phyloP scores from a whole-genome alignment of 2,329 filamentous ascomycete species.

The Ciborinia camelliae region DNA sequence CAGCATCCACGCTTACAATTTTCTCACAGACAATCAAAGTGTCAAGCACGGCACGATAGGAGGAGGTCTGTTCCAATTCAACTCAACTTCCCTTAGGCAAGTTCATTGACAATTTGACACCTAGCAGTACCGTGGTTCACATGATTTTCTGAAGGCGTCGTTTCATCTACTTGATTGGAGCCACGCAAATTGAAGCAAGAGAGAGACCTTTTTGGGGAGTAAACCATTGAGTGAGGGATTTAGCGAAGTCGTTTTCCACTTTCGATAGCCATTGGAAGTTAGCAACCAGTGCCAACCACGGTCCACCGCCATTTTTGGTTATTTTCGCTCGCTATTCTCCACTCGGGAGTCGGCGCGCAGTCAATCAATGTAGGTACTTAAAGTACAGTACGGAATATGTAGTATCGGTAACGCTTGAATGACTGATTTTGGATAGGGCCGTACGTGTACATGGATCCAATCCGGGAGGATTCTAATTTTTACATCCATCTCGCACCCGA shows the following conservation, averaged over 20 bases:
- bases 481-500: background rate
- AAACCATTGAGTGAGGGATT: too few species aligned
- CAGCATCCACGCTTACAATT: background rate
- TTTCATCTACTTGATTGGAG: slow-evolving; percentile 3
- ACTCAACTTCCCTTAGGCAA: background rate
- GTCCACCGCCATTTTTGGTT: too few species aligned
- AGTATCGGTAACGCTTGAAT: background rate
- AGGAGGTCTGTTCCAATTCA: background rate
- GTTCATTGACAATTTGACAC: too few species aligned
- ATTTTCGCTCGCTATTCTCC: too few species aligned
- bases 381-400: too few species aligned
- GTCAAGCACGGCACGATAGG: slow-evolving; percentile 14
- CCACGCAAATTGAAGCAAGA: background rate
- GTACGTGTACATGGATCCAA: background rate
- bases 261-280: too few species aligned
- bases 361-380: background rate
- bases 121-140: background rate
- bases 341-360: background rate
- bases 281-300: too few species aligned
- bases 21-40: slow-evolving; percentile 14
- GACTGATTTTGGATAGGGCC: background rate
- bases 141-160: background rate
- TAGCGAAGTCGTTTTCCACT: background rate
- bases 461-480: slow-evolving; percentile 2
- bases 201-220: background rate